phyloP scores from a whole-genome alignment of 1,284 basidiomycete species.

The Rhodotorula glutinis region DNA sequence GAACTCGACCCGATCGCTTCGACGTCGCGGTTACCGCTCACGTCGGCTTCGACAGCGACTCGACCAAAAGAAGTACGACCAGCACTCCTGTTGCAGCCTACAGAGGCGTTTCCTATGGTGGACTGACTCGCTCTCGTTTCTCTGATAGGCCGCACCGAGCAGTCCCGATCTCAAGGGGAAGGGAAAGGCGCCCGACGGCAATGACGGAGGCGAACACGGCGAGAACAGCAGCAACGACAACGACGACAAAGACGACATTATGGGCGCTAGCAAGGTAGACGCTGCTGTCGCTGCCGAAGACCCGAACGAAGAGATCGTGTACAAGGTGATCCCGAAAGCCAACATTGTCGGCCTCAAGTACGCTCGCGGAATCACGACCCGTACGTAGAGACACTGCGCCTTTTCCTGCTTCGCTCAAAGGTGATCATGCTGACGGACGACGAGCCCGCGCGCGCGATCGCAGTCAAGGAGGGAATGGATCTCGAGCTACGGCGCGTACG shows the following conservation, averaged over 20 bases:
- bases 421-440: too few species aligned
- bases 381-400: slow-evolving; percentile 23
- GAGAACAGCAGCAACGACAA: neutral
- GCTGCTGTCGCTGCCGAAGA: neutral
- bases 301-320: slow-evolving; percentile 26
- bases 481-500: slow-evolving; percentile 29
- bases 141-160: neutral
- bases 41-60: neutral
- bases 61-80: neutral
- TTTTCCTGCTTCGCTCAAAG: neutral
- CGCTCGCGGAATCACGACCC: slow-evolving; percentile 21
- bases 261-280: neutral
- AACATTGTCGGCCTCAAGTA: slow-evolving; percentile 33
- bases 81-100: neutral
- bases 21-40: neutral
- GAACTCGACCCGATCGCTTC: neutral
- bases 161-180: slow-evolving; percentile 19
- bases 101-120: neutral
- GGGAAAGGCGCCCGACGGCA: neutral
- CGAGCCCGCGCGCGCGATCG: too few species aligned
- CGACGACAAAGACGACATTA: neutral
- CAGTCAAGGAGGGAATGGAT: slow-evolving; percentile 25
- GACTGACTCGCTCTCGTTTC: neutral
- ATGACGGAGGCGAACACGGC: neutral
- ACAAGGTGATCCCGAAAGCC: slow-evolving; percentile 21